Percentiles rank a stretch among this genome's conserved stretches.
These are phyloP conservation scores for Sergeia podlipaevii DNA, from an alignment of 208 protist species.

Conservation along the genomic window DNA sequence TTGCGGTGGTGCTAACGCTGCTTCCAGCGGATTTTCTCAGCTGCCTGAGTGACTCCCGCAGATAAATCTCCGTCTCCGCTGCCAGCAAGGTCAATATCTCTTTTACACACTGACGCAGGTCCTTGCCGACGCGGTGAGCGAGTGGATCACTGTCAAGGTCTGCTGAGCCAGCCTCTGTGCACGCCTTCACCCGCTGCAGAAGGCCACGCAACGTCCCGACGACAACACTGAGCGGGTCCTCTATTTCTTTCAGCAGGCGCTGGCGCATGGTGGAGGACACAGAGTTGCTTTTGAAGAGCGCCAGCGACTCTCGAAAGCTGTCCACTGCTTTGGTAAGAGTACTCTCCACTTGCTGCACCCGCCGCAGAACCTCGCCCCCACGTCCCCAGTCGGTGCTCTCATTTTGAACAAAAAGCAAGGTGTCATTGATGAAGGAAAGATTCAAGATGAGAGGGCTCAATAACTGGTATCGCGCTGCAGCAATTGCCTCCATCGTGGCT, in stretches of 20 bases:
- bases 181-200: constrained; percentile 18
- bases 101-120: constrained; percentile 37
- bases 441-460: constrained; percentile 24
- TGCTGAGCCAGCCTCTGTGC: constrained; percentile 23
- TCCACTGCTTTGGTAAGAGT: constrained; percentile 18
- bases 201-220: constrained; percentile 22
- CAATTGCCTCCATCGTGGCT: constrained; percentile 76
- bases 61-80: constrained; percentile 61
- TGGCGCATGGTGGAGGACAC: constrained; percentile 54
- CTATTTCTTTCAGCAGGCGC: constrained; percentile 34
- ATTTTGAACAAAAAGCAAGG: constrained; percentile 55
- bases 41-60: constrained; percentile 65
- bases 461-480: constrained; percentile 68
- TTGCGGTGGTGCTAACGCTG: not conserved
- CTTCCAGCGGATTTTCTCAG: constrained; percentile 26
- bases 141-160: constrained; percentile 18
- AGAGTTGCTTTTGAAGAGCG: constrained; percentile 16
- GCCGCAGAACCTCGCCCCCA: constrained; percentile 14
- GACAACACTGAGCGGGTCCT: constrained; percentile 28
- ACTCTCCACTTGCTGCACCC: constrained; percentile 17
- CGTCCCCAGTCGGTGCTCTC: constrained; percentile 38
- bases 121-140: constrained; percentile 25
- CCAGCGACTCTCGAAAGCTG: constrained; percentile 20
- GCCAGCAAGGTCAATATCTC: constrained; percentile 37
- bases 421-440: constrained; percentile 15